Evolutionary conservation across 1,284 basidiomycete genomes (phyloP), one percentile per base, ranked within the genome.

Genomic region (Trichosporon faecale): DNA sequence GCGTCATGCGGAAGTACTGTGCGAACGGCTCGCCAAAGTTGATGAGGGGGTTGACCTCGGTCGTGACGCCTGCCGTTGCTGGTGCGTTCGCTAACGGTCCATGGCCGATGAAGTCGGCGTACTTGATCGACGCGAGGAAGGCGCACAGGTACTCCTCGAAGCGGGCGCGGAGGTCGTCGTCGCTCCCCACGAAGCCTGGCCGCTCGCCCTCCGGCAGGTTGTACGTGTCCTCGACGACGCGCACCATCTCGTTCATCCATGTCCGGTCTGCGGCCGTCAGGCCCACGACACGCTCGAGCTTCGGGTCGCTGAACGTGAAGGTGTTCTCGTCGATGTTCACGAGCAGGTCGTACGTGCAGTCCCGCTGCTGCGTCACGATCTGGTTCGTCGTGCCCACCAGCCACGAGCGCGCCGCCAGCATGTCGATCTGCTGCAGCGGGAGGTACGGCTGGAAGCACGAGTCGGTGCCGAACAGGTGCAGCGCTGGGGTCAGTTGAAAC

Each of bases 371-470:
- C 14, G 93, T 94, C 55, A 98, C 93, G 76, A 99, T 98, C 64
- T 91, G 90, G 82, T 99, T 99, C 8, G 96, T 99, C 73, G 93
- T 95, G 11, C 96, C 88, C 4, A 86, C 85, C 23, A 99, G 86
- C 91, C 92, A 99, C 71, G 91, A 90, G 60, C 87, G 86, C 3
- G 91, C 89, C 76, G 88, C 90, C 52, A 97, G 85, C 84, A 95
- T 88, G 75, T 98, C 96, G 18, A 98, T 87, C 82, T 99, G 95
- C 82, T 99, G 96, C 8, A 99, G 83, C 0, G 96, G 96, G 25
- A 99, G 86, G 83, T 98, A 99, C 1, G 96, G 97, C 83, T 99
- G 96, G 85, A 99, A 99, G 85, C 98, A 95, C 1, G 94, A 88
- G 74, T 94, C 93, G 89, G 91, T 90, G 69, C 92, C 93, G 72